These are phyloP conservation scores for Oxyria digyna DNA, from an alignment of 148 eudicot genomes.

Conservation along the genomic window DNA sequence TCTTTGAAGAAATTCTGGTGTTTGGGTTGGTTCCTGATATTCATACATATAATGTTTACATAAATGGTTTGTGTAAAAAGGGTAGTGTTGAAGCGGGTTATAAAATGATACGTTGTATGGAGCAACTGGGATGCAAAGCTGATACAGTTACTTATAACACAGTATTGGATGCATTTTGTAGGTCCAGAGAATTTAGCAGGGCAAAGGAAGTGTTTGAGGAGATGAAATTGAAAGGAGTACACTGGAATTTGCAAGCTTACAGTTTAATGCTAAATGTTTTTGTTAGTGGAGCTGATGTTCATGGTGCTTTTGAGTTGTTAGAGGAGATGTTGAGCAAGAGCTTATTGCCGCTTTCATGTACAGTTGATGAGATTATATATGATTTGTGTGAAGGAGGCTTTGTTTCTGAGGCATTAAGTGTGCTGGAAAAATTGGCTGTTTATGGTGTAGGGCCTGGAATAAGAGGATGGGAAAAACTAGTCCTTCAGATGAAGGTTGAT, in stretches of 20 bases:
- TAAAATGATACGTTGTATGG: slow-evolving; percentile 34
- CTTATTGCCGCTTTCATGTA: slow-evolving; percentile 14
- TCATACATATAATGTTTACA: slow-evolving; percentile 39
- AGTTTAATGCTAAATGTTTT: slow-evolving; percentile 24
- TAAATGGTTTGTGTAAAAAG: slow-evolving; percentile 41
- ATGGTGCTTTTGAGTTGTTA: slow-evolving; percentile 23
- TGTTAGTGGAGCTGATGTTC: slow-evolving; percentile 15
- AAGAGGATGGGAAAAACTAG: slow-evolving; percentile 32
- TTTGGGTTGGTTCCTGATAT: slow-evolving; percentile 50
- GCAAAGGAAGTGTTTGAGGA: slow-evolving; percentile 22
- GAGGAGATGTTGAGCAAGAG: slow-evolving; percentile 25
- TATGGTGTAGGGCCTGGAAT: slow-evolving; percentile 17
- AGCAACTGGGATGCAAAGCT: slow-evolving; percentile 43
- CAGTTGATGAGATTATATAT: slow-evolving; percentile 20
- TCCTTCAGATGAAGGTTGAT: slow-evolving; percentile 11
- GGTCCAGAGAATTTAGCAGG: slow-evolving; percentile 21
- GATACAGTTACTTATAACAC: slow-evolving; percentile 25
- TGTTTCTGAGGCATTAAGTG: slow-evolving; percentile 15
- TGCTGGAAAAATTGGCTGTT: slow-evolving; percentile 12
- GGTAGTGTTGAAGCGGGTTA: slow-evolving; percentile 32
- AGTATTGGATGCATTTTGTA: slow-evolving; percentile 27
- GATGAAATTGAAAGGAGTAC: slow-evolving; percentile 24
- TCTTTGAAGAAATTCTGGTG: slow-evolving; percentile 58
- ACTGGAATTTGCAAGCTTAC: slow-evolving; percentile 15
- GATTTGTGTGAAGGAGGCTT: slow-evolving; percentile 17